phyloP scores from a whole-genome alignment of 257 asterid genomes.

The Solanum pimpinellifolium region DNA sequence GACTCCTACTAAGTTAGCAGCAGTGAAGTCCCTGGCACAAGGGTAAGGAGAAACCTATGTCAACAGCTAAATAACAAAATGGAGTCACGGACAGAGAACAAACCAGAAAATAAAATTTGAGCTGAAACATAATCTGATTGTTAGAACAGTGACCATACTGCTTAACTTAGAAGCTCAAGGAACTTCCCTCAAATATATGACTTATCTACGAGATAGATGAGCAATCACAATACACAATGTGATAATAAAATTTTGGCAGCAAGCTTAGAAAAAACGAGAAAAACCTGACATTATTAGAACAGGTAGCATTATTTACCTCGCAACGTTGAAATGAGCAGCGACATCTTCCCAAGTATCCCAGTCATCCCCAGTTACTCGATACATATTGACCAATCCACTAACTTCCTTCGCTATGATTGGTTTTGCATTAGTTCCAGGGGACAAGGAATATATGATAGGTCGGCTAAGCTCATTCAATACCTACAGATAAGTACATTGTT shows the following conservation, averaged over 20 bases:
- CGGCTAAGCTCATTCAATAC: slow-evolving; percentile 39
- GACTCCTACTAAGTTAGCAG: slow-evolving; percentile 69
- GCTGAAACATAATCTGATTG: background rate
- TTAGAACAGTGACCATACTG: background rate
- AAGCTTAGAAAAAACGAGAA: background rate
- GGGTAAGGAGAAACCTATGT: background rate
- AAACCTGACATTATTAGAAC: background rate
- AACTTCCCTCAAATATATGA: background rate
- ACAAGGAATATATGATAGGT: slow-evolving; percentile 64
- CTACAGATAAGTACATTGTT: slow-evolving; percentile 21
- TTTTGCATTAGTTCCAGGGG: slow-evolving; percentile 79
- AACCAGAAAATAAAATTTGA: background rate
- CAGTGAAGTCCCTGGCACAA: slow-evolving; percentile 53
- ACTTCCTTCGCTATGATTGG: slow-evolving; percentile 68
- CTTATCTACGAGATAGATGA: background rate
- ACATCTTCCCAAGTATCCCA: slow-evolving; percentile 95
- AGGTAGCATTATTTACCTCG: slow-evolving; percentile 33
- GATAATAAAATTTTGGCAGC: background rate
- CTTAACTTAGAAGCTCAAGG: background rate
- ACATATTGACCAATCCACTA: slow-evolving; percentile 74
- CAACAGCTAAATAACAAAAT: background rate
- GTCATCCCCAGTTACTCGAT: slow-evolving; percentile 88
- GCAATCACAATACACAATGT: background rate
- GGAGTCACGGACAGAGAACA: background rate
- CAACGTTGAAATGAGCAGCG: slow-evolving; percentile 57